Percentiles rank a stretch among this genome's conserved stretches.
These are phyloP conservation scores for Zygosaccharomyces pseudorouxii DNA, from an alignment of 805 yeast species.

Conservation along the genomic window DNA sequence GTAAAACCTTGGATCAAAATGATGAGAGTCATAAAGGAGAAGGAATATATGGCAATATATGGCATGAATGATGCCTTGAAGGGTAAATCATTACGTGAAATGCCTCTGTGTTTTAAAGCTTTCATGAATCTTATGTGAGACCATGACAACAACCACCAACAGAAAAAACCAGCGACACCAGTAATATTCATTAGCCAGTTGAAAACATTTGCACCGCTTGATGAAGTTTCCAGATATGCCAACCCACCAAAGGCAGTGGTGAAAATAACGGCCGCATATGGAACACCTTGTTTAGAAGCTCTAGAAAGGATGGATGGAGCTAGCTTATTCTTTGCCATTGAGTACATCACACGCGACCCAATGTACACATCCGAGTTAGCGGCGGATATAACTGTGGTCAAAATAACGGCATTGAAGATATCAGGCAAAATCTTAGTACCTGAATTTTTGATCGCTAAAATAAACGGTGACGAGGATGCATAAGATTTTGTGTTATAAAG, in stretches of 20 bases:
- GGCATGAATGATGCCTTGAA: conserved; percentile 74
- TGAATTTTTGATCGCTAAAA: conserved; percentile 63
- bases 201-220: conserved; percentile 55
- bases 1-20: conserved; percentile 69
- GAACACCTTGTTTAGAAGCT: conserved; percentile 58
- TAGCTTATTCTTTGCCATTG: conserved; percentile 54
- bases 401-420: conserved; percentile 67
- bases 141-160: conserved; percentile 63
- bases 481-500: conserved; percentile 38
- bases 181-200: conserved; percentile 70
- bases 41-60: conserved; percentile 57
- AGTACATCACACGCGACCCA: conserved; percentile 63
- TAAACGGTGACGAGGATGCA: conserved; percentile 62
- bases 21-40: conserved; percentile 49
- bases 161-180: conserved; percentile 71
- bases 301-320: conserved; percentile 49
- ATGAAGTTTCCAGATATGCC: conserved; percentile 55
- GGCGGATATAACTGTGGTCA: conserved; percentile 67
- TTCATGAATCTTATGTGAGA: conserved; percentile 68
- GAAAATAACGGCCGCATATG: conserved; percentile 50
- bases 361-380: conserved; percentile 73
- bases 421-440: conserved; percentile 64
- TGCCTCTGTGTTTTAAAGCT: conserved; percentile 57
- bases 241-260: conserved; percentile 61
- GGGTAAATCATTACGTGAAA: conserved; percentile 65